Evolutionary conservation across 1,139 yeast species (phyloP), one percentile per base, ranked within the genome.

Genomic region (Blastobotrys petasosporus): DNA sequence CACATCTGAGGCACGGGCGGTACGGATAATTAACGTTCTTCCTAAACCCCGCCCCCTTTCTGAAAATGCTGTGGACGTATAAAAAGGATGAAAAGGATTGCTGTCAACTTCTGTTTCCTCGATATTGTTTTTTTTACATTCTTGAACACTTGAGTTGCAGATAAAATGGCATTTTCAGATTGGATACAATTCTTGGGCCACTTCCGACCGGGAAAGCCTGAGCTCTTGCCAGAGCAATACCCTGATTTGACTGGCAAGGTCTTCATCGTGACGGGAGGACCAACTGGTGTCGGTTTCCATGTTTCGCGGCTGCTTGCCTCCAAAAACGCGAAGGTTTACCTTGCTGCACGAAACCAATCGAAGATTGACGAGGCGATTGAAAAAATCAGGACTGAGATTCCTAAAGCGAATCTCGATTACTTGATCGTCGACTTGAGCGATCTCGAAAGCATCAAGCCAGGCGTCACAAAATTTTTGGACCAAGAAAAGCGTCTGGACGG

Each of bases 201-300:
- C 11, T 20, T 20, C 25, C 4, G 7, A 7, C 25, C 25, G 7
- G 7, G 25, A 4, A 20, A 20, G 25, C 25, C 25, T 7, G 25
- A 20, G 25, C 25, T 20, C 25, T 20, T 20, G 25, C 25, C 25
- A 20, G 25, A 20, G 7, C 25, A 70, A 44, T 70, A 71, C 50
- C 77, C 77, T 1, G 76, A 73, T 50, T 61, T 74, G 30, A 54
- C 67, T 2, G 74, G 69, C 2, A 70, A 66, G 51, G 63, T 60
- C 3, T 74, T 67, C 44, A 45, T 74, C 23, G 69, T 75, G 12
- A 74, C 79, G 1, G 80, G 80, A 13, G 70, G 68, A 23, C 65
- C 71, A 11, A 64, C 74, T 1, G 79, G 80, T 29, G 68, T 75
- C 42, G 80, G 80, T 1, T 61, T 60, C 23, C 68, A 72, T 41